A percentile compares a stretch with the other conserved stretches of the same genome.
Conservation (phyloP, 352 stramenopile species). For the Pythium biforme region DNA sequence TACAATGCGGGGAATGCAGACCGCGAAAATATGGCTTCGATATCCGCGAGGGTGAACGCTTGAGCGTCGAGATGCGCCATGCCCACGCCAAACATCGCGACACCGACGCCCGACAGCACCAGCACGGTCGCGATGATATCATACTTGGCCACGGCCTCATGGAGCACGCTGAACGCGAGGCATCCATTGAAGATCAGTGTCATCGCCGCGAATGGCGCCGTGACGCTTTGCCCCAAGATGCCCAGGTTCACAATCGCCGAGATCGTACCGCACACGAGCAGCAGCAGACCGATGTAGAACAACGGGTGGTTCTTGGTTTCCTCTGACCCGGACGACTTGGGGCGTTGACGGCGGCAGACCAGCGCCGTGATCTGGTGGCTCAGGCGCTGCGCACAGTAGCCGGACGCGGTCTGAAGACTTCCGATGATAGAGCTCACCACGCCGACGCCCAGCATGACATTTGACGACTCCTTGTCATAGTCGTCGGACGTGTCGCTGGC, state of each 20-base stretch:
- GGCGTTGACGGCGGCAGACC: neutral
- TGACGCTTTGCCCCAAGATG: slow-evolving; percentile 37
- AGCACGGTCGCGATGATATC: slow-evolving; percentile 35
- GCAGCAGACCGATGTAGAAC: slow-evolving; percentile 31
- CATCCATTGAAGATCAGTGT: slow-evolving; percentile 41
- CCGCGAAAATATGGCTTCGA: slow-evolving; percentile 27
- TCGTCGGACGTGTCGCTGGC: neutral
- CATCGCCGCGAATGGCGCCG: slow-evolving; percentile 38
- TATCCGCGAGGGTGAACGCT: slow-evolving; percentile 24
- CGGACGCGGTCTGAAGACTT: slow-evolving; percentile 36
- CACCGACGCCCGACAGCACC: slow-evolving; percentile 31
- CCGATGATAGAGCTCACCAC: slow-evolving; percentile 37
- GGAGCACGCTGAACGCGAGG: slow-evolving; percentile 32
- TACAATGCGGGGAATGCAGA: slow-evolving; percentile 31
- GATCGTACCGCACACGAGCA: slow-evolving; percentile 37
- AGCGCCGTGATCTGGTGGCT: slow-evolving; percentile 30
- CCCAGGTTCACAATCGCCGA: slow-evolving; percentile 38
- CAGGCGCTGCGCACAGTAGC: slow-evolving; percentile 39
- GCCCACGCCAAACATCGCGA: slow-evolving; percentile 34
- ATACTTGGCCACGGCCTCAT: slow-evolving; percentile 31
- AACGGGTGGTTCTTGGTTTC: slow-evolving; percentile 22
- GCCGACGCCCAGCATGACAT: slow-evolving; percentile 28
- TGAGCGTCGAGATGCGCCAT: slow-evolving; percentile 24
- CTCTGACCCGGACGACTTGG: neutral
- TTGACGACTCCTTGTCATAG: slow-evolving; percentile 14